A percentile compares a stretch with the other conserved stretches of the same genome.
These are phyloP conservation scores for Yamadazyma takamatsuzukensis DNA, from an alignment of 805 yeast species.

Conservation along the genomic window DNA sequence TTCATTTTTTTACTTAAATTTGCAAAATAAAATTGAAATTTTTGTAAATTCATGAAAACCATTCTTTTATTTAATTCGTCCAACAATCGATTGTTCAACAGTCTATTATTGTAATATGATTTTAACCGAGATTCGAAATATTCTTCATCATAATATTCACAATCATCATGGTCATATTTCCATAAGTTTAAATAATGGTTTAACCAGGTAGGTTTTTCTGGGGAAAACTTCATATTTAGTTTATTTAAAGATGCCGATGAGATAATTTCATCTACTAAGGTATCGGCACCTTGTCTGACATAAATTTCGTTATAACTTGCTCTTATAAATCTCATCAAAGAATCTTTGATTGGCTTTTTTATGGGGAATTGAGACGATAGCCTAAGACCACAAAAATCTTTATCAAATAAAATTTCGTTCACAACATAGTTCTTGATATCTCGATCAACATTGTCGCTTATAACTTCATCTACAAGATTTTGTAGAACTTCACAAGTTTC, in stretches of 20 bases:
- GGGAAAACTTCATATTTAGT: not conserved
- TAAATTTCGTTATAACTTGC: not conserved
- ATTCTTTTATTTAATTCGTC: too few relatives aligned
- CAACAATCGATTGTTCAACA: too few relatives aligned
- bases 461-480: not conserved
- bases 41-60: not conserved
- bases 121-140: too few relatives aligned
- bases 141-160: slow-evolving; percentile 14
- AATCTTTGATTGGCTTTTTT: not conserved
- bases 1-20: too few relatives aligned
- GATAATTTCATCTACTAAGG: slow-evolving; percentile 1
- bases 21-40: not conserved
- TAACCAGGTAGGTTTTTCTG: slow-evolving; percentile 15
- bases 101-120: too few relatives aligned
- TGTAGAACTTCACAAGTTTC: not conserved
- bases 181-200: slow-evolving; percentile 16
- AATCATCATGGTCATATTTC: slow-evolving; percentile 16
- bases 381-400: not conserved
- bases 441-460: not conserved
- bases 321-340: not conserved
- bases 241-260: slow-evolving; percentile 4
- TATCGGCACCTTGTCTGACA: not conserved
- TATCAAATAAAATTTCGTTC: not conserved
- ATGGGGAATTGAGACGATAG: not conserved
- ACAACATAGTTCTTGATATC: not conserved